Evolutionary conservation across 2,329 filamentous ascomycete genomes (phyloP).

Genomic region (Fusarium subtropicale): DNA sequence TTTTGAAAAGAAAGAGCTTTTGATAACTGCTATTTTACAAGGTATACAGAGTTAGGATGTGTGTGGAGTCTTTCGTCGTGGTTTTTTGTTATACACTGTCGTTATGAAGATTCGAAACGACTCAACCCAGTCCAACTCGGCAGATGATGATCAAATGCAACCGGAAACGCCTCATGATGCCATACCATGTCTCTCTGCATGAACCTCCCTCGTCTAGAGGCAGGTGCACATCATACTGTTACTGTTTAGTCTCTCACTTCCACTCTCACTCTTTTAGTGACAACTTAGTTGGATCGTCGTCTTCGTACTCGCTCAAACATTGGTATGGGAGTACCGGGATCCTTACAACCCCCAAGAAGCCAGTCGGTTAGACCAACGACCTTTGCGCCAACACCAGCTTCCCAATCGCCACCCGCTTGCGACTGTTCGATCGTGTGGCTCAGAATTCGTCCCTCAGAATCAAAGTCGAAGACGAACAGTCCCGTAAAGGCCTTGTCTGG

Average conservation of each 20-base stretch:
- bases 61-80: slow-evolving; percentile 42
- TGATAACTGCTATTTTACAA: slow-evolving; percentile 37
- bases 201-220: not conserved
- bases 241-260: not conserved
- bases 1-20: slow-evolving; percentile 10
- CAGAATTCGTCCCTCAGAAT: slow-evolving; percentile 82
- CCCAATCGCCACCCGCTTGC: slow-evolving; percentile 84
- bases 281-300: slow-evolving; percentile 34
- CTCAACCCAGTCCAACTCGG: slow-evolving; percentile 14
- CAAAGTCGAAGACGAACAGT: slow-evolving; percentile 96
- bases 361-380: slow-evolving; percentile 95
- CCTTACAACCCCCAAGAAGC: slow-evolving; percentile 80
- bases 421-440: slow-evolving; percentile 96
- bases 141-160: slow-evolving; percentile 28
- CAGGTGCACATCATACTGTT: not conserved
- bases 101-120: slow-evolving; percentile 13
- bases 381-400: slow-evolving; percentile 80
- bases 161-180: slow-evolving; percentile 37
- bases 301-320: slow-evolving; percentile 51
- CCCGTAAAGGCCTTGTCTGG: slow-evolving; percentile 85
- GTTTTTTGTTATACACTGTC: slow-evolving; percentile 45
- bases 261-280: not conserved
- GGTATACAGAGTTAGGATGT: slow-evolving; percentile 27
- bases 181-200: slow-evolving; percentile 4
- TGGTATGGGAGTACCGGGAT: slow-evolving; percentile 52